These are phyloP conservation scores for Uncinocarpus reesii DNA, from an alignment of 2,329 filamentous ascomycete species.

Conservation along the genomic window DNA sequence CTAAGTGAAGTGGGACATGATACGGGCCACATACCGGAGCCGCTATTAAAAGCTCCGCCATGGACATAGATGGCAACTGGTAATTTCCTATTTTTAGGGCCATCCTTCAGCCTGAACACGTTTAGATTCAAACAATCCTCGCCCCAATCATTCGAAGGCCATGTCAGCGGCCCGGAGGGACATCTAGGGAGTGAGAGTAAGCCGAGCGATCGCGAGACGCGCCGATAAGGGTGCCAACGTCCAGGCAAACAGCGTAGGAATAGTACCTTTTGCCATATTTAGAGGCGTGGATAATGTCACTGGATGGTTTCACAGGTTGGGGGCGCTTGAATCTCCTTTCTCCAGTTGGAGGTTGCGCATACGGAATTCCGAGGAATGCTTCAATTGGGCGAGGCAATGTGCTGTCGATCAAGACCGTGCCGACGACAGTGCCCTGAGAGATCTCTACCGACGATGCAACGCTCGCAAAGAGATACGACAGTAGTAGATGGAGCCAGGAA, in stretches of 20 bases:
- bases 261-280: conserved; percentile 24
- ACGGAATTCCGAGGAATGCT: conserved; percentile 42
- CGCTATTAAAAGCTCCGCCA: conserved; percentile 32
- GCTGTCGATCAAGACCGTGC: conserved; percentile 20
- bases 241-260: background rate
- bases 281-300: conserved; percentile 28
- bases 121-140: conserved; percentile 38
- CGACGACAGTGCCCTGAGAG: conserved; percentile 26
- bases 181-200: conserved; percentile 13
- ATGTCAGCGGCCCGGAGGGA: conserved; percentile 10
- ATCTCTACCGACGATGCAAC: conserved; percentile 18
- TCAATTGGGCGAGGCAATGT: conserved; percentile 23
- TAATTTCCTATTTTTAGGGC: conserved; percentile 20
- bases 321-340: conserved; percentile 39
- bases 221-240: background rate
- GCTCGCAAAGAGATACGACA: conserved; percentile 7
- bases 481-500: conserved; percentile 9
- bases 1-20: background rate
- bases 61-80: conserved; percentile 37
- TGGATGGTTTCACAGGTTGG: conserved; percentile 21
- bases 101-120: conserved; percentile 29
- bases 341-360: conserved; percentile 39
- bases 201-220: background rate
- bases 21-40: conserved; percentile 18
- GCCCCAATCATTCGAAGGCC: conserved; percentile 32